Conservation (phyloP, 2,329 filamentous ascomycete genomes). For the Paraconiothyrium sp. region DNA sequence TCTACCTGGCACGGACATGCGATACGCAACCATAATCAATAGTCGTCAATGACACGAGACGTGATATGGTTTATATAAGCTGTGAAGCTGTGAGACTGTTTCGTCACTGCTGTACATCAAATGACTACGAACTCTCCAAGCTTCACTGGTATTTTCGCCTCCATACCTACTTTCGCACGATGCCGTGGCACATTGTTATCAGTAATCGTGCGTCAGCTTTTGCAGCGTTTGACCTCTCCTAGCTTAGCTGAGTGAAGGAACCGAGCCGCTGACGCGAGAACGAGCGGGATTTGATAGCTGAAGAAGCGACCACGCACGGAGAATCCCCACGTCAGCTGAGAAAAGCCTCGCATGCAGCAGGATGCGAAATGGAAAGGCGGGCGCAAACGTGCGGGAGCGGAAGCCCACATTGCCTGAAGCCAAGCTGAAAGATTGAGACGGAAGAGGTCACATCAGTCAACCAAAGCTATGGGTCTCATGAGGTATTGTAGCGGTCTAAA, state of each 20-base stretch:
- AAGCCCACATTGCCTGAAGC: neutral
- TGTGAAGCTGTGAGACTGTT: neutral
- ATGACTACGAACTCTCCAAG: too few species aligned
- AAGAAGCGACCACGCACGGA: conserved; percentile 1
- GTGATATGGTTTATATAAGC: neutral
- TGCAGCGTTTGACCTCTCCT: too few species aligned
- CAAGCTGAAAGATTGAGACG: neutral
- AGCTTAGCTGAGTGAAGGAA: neutral
- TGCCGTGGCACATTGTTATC: neutral
- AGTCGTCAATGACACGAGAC: neutral
- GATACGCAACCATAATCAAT: neutral
- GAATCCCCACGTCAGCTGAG: conserved; percentile 8
- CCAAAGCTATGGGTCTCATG: neutral
- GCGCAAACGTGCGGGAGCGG: neutral
- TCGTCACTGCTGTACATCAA: too few species aligned
- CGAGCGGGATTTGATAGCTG: neutral
- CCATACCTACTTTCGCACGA: neutral
- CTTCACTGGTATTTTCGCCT: too few species aligned
- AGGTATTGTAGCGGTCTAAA: conserved; percentile 12
- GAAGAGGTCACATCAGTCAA: neutral
- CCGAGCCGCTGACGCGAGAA: conserved; percentile 10
- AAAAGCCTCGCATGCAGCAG: neutral
- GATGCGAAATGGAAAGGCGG: neutral
- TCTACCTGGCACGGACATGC: neutral
- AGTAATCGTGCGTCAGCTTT: neutral